Evolutionary conservation across 345 rosid genomes (phyloP).

Genomic region (Ailanthus altissimus): DNA sequence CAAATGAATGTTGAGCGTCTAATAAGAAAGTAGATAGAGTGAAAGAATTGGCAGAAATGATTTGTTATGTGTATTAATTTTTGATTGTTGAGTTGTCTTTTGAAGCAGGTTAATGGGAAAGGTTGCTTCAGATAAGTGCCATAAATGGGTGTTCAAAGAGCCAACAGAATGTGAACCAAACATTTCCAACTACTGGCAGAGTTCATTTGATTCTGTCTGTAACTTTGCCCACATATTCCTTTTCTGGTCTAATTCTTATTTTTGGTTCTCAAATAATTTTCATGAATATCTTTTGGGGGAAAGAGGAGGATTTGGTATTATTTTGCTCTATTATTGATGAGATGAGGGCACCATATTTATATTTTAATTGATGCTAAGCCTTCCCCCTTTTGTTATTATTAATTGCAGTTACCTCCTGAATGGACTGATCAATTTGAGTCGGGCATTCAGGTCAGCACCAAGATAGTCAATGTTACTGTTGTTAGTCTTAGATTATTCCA

Average conservation of each 20-base stretch:
- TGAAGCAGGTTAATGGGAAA: conserved; percentile 92
- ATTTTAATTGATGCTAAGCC: conserved; percentile 28
- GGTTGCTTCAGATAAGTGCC: conserved; percentile 99
- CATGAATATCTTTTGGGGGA: neutral
- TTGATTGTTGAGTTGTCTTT: conserved; percentile 14
- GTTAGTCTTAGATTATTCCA: neutral
- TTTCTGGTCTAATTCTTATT: neutral
- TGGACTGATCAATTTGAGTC: conserved; percentile 99
- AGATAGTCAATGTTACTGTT: conserved; percentile 11
- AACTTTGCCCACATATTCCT: neutral
- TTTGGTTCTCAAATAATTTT: neutral
- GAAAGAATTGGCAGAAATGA: neutral
- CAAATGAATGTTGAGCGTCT: neutral
- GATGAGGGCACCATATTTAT: conserved; percentile 23
- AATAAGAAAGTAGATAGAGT: neutral
- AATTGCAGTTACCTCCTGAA: conserved; percentile 91
- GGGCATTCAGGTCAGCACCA: conserved; percentile 80
- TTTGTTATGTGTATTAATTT: neutral
- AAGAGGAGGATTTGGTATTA: conserved; percentile 5
- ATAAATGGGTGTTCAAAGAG: conserved; percentile 99
- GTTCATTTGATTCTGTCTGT: conserved; percentile 98
- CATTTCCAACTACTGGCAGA: conserved; percentile 96
- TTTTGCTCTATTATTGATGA: conserved; percentile 25
- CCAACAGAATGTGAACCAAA: conserved; percentile 95
- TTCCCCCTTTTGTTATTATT: conserved; percentile 29